Evolutionary conservation across 2,329 filamentous ascomycete genomes (phyloP).

Genomic region (Aspergillus sp.): DNA sequence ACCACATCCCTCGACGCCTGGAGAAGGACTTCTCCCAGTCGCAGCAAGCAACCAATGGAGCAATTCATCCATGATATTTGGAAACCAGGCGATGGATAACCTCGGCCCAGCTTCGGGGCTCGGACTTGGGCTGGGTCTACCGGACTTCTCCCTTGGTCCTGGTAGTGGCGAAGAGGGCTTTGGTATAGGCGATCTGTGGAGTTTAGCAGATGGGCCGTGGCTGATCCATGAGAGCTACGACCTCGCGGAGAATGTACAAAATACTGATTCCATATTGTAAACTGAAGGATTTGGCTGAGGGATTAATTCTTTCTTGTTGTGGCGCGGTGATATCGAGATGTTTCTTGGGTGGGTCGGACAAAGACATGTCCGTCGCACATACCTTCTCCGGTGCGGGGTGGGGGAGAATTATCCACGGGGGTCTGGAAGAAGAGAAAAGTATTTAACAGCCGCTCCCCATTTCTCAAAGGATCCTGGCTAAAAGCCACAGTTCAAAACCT

Average conservation of each 20-base stretch:
- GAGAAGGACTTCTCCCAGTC: neutral
- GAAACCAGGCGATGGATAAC: constrained; percentile 5
- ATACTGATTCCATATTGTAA: neutral
- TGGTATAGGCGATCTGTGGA: constrained; percentile 26
- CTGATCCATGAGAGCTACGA: constrained; percentile 26
- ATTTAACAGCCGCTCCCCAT: constrained; percentile 1
- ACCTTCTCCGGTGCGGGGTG: constrained; percentile 7
- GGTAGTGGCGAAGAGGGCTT: constrained; percentile 9
- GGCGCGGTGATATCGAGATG: neutral
- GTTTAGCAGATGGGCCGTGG: constrained; percentile 35
- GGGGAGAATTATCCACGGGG: neutral
- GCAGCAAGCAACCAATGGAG: constrained; percentile 3
- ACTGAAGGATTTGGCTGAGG: neutral
- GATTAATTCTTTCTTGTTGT: neutral
- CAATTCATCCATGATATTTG: constrained; percentile 9
- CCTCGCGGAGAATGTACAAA: constrained; percentile 1
- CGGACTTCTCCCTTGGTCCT: constrained; percentile 13
- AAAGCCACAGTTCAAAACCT: neutral
- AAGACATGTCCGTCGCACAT: constrained; percentile 10
- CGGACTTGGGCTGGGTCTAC: neutral
- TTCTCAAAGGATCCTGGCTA: neutral
- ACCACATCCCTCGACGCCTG: neutral
- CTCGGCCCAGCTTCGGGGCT: neutral
- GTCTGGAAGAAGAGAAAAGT: neutral
- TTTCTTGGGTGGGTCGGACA: constrained; percentile 2